A percentile compares a stretch with the other conserved stretches of the same genome.
phyloP scores from a whole-genome alignment of 176 grass and related monocot species.

The Carex scoparia region DNA sequence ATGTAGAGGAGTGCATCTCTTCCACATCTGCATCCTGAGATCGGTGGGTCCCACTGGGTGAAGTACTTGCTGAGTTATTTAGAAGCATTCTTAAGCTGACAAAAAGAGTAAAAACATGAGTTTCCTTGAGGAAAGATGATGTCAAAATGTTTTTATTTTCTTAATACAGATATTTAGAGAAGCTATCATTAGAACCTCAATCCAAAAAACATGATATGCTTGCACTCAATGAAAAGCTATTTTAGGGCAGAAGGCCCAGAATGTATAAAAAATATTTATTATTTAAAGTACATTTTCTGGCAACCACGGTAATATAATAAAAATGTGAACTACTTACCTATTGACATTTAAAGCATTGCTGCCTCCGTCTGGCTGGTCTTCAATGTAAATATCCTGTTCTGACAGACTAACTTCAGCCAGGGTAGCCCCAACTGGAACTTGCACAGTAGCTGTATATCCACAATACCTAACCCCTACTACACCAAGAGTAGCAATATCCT shows the following conservation, averaged over 20 bases:
- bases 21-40: constrained; percentile 38
- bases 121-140: constrained; percentile 23
- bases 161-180: constrained; percentile 5
- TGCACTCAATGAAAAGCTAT: neutral
- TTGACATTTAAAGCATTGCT: constrained; percentile 92
- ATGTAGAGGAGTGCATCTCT: constrained; percentile 35
- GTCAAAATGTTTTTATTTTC: neutral
- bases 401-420: constrained; percentile 30
- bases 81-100: constrained; percentile 94
- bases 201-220: neutral
- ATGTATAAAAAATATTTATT: neutral
- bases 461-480: constrained; percentile 87
- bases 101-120: constrained; percentile 20
- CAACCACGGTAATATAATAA: neutral
- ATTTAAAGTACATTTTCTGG: neutral
- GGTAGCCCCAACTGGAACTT: constrained; percentile 69
- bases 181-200: neutral
- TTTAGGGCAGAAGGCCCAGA: neutral
- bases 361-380: constrained; percentile 85
- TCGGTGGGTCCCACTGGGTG: constrained; percentile 43
- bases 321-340: constrained; percentile 43
- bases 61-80: constrained; percentile 46
- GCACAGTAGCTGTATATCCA: constrained; percentile 85
- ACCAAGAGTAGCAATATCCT: constrained; percentile 90
- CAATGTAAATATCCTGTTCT: constrained; percentile 63